A percentile compares a stretch with the other conserved stretches of the same genome.
Evolutionary conservation across 805 yeast genomes (phyloP).

Genomic region (Henningerozyma blattae): DNA sequence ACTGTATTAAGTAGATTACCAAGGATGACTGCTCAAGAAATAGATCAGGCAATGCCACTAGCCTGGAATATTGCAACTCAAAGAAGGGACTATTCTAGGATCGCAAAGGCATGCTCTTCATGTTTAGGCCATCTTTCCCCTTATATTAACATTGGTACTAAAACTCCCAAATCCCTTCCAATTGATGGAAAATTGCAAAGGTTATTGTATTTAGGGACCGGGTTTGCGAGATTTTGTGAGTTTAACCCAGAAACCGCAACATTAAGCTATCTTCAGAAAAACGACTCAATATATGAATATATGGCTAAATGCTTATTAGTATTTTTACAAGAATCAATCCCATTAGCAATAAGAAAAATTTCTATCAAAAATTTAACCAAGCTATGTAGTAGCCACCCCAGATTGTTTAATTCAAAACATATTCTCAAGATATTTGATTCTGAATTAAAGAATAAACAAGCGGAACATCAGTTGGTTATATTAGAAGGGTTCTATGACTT

Average conservation of each 20-base stretch:
- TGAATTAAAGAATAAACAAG: slow-evolving; percentile 30
- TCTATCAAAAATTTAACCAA: slow-evolving; percentile 48
- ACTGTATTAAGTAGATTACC: slow-evolving; percentile 46
- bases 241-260: slow-evolving; percentile 33
- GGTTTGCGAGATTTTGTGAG: slow-evolving; percentile 59
- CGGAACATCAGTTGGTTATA: slow-evolving; percentile 37
- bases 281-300: slow-evolving; percentile 46
- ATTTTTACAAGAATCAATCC: slow-evolving; percentile 32
- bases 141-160: slow-evolving; percentile 25
- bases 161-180: slow-evolving; percentile 9
- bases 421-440: slow-evolving; percentile 40
- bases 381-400: slow-evolving; percentile 53
- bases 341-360: slow-evolving; percentile 31
- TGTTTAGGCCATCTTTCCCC: slow-evolving; percentile 42
- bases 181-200: slow-evolving; percentile 39
- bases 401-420: slow-evolving; percentile 46
- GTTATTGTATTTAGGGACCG: slow-evolving; percentile 52
- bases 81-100: slow-evolving; percentile 33
- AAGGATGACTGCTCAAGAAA: slow-evolving; percentile 44
- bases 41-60: slow-evolving; percentile 66
- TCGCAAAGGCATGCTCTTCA: slow-evolving; percentile 54
- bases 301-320: slow-evolving; percentile 46
- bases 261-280: slow-evolving; percentile 26
- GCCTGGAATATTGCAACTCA: slow-evolving; percentile 43
- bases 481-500: slow-evolving; percentile 48